A percentile compares a stretch with the other conserved stretches of the same genome.
Evolutionary conservation across 129 eudicot species (phyloP).

Genomic region (Smallanthus sonchifolius): DNA sequence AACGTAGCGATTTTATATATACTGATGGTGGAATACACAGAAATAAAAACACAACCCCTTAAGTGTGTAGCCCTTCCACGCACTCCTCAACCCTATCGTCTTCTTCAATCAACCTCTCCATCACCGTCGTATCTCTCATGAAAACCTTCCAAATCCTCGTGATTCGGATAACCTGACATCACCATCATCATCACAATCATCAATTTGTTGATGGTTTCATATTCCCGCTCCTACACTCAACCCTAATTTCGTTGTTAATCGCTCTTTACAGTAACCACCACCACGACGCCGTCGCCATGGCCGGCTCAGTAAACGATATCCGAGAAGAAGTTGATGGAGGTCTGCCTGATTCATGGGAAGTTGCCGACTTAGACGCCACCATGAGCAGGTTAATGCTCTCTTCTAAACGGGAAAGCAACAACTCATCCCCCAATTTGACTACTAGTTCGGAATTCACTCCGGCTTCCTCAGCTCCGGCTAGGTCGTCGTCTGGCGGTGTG

Average conservation of each 20-base stretch:
- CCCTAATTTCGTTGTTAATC: conserved; percentile 6
- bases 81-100: conserved; percentile 21
- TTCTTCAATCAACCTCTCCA: background rate
- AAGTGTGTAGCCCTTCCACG: conserved; percentile 23
- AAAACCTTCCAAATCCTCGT: conserved; percentile 9
- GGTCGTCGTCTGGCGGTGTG: conserved; percentile 25
- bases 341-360: conserved; percentile 89
- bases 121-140: conserved; percentile 28
- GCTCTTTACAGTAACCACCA: background rate
- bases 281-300: conserved; percentile 26
- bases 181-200: background rate
- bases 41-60: background rate
- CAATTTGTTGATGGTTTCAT: background rate
- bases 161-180: conserved; percentile 16
- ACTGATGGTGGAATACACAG: too few species aligned
- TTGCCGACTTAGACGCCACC: conserved; percentile 74
- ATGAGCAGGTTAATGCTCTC: conserved; percentile 61
- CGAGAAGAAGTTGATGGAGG: conserved; percentile 15
- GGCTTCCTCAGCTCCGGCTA: conserved; percentile 5
- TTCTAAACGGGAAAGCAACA: conserved; percentile 26
- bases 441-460: conserved; percentile 3
- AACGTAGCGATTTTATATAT: too few species aligned
- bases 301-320: conserved; percentile 45
- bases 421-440: conserved; percentile 6
- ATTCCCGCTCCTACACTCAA: background rate